phyloP scores from a whole-genome alignment of 768 basidiomycete genomes.

The Russula abietina region DNA sequence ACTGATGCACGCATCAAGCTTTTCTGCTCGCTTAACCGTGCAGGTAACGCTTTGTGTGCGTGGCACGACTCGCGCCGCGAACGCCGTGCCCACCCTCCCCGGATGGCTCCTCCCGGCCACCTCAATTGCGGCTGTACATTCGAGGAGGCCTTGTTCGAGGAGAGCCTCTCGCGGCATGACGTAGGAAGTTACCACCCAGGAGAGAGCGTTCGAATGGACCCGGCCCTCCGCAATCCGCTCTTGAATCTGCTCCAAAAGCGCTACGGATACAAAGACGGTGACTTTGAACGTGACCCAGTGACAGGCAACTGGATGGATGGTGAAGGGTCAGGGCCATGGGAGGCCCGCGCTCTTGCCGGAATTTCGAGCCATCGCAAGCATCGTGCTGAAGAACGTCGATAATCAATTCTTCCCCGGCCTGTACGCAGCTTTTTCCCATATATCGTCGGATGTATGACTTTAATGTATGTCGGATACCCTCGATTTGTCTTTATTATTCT shows the following conservation, averaged over 20 bases:
- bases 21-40: slow-evolving; percentile 79
- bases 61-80: slow-evolving; percentile 89
- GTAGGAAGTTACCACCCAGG: slow-evolving; percentile 82
- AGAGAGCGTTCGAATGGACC: slow-evolving; percentile 84
- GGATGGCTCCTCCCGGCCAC: slow-evolving; percentile 69
- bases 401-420: slow-evolving; percentile 7
- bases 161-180: slow-evolving; percentile 68
- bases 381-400: slow-evolving; percentile 38
- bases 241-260: slow-evolving; percentile 63
- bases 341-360: slow-evolving; percentile 45
- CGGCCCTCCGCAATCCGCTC: slow-evolving; percentile 75
- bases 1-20: slow-evolving; percentile 65
- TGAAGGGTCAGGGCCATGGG: slow-evolving; percentile 61
- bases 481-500: background rate
- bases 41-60: slow-evolving; percentile 82
- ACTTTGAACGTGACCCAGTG: slow-evolving; percentile 67
- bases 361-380: slow-evolving; percentile 34
- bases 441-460: slow-evolving; percentile 4
- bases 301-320: slow-evolving; percentile 64
- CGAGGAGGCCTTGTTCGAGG: slow-evolving; percentile 83
- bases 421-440: background rate
- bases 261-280: slow-evolving; percentile 77
- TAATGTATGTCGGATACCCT: slow-evolving; percentile 20
- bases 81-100: slow-evolving; percentile 67
- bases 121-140: slow-evolving; percentile 85